Base-by-base conservation (phyloP, 2,329 filamentous ascomycete genomes). In the Pseudophaeomoniella oleicola region DNA sequence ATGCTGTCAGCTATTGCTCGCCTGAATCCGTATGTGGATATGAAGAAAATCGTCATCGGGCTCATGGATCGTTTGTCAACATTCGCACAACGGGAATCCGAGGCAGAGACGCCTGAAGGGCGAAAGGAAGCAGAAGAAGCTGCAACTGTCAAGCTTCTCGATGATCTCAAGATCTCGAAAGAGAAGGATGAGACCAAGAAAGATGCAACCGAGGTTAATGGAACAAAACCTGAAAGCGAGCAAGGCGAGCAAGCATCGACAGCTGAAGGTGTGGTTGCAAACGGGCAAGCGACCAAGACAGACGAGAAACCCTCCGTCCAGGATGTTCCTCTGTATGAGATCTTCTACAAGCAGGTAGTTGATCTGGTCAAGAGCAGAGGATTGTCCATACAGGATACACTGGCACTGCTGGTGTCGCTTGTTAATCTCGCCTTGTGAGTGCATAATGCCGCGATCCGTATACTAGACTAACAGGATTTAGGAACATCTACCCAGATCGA, bases 11-110 rank as follows among this genome's bases (percentile, higher is more conserved):
- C 90, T 4, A 93, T 94, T 19, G 85, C 88, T 11, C 72, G 88
- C 39, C 68, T 98, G 27, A 94, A 98, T 51, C 90, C 88, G 0
- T 84, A 96, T 52, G 90, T 98, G 50, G 94, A 98, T 48, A 78
- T 98, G 61, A 98, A 98, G 63, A 82, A 83, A 33, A 98, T 98
- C 39, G 88, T 98, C 6, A 94, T 96, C 53, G 90, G 88, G 16
- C 67, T 98, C 41, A 98, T 98, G 92, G 88, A 98, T 53, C 77
- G 90, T 29, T 62, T 98, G 18, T 94, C 90, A 4, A 80, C 86
- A 38, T 98, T 94, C 57, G 88, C 90, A n/a, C 81, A 90, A 49
- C 73, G 87, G 39, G 88, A 96, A 58, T 73, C 83, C 3, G 74
- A 83, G 45, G 71, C 73, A 16, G 78, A 82, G 38, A 69, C 73